Conservation (phyloP, 495 filamentous ascomycete species). For the Neurospora sp. region DNA sequence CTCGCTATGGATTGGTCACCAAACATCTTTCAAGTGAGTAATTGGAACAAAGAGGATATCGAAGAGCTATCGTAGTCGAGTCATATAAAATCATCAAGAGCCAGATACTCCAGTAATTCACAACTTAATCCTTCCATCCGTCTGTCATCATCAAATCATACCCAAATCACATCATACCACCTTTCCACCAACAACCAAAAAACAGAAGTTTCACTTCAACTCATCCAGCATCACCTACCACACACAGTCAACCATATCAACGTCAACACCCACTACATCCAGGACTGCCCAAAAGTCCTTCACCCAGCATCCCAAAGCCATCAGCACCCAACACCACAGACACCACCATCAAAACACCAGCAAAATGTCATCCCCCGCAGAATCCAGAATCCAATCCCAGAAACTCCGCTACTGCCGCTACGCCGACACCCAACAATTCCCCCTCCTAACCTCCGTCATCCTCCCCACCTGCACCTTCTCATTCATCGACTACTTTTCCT, state of each 20-base stretch:
- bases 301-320: background rate
- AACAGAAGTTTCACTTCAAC: background rate
- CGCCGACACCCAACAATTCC: background rate
- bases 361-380: background rate
- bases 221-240: background rate
- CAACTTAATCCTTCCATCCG: background rate
- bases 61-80: background rate
- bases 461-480: background rate
- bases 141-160: background rate
- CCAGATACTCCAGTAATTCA: background rate
- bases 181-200: background rate
- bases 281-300: background rate
- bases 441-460: background rate
- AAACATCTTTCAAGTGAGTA: background rate
- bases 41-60: background rate
- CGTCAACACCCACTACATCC: background rate
- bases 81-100: background rate
- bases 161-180: background rate
- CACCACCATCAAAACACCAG: background rate
- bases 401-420: background rate
- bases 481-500: background rate
- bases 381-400: background rate
- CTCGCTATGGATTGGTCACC: background rate
- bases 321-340: background rate
- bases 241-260: background rate